Evolutionary conservation across 192 early-diverging fungal species (phyloP), one percentile per base, ranked within the genome.

Genomic region (Gryganskiella cystojenkinii): DNA sequence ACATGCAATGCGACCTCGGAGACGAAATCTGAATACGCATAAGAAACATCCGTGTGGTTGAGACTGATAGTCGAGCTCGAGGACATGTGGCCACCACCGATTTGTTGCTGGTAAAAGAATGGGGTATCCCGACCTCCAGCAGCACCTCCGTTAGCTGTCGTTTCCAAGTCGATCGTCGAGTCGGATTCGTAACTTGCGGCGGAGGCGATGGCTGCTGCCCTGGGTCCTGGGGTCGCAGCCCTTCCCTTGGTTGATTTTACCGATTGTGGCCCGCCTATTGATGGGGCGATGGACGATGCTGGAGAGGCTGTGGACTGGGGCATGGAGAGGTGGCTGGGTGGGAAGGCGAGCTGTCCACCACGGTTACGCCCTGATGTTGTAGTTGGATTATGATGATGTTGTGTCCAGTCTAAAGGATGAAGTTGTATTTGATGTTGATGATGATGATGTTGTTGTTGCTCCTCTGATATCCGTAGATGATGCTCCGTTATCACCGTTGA

Each of bases 331-430:
- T 64, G 66, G 28, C 49, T 78, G 13, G 74, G 61, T 2, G 74
- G 74, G 22, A 78, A 78, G 20, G 74, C 74, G 0, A 78, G 42
- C 27, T 78, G 66, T 8, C 74, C 74, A 10, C 59, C 64, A 47
- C 66, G 56, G 19, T 37, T 69, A 30, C 72, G 43, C n/a, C 61
- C 27, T 13, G n/a, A 13, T 40, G 13, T 40, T 40, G 37, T 13
- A 9, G 37, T n/a, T n/a, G n/a, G n/a, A n/a, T n/a, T n/a, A n/a
- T n/a, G n/a, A n/a, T 40, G 37, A 5, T 40, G 37, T 40, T 40
- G 37, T 40, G 5, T 5, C 37, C 13, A 13, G 7, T 40, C n/a
- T n/a, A 22, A 34, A 43, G 7, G 40, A 19, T 20, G 22, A 17
- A 15, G 47, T 20, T 62, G 61, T 30, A 8, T 2, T 51, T 34